A percentile compares a stretch with the other conserved stretches of the same genome.
phyloP scores from a whole-genome alignment of 306 rosid genomes.

The Alnus glutinosa region DNA sequence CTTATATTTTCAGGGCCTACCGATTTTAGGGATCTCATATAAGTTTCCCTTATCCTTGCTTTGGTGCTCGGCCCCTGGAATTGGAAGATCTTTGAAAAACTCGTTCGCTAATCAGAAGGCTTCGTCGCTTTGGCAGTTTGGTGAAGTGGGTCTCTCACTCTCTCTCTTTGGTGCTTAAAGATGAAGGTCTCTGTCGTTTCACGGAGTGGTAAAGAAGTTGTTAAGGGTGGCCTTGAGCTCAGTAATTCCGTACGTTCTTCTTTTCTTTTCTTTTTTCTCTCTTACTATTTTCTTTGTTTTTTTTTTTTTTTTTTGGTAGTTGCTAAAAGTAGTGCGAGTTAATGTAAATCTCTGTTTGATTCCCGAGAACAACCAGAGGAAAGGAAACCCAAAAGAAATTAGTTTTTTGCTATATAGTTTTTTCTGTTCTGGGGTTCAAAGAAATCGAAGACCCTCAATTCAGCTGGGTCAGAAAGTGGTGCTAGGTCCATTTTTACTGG shows the following conservation, averaged over 20 bases:
- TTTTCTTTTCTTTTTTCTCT: background rate
- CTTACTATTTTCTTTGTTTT: background rate
- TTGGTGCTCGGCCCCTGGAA: constrained; percentile 1
- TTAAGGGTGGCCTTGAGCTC: constrained; percentile 82
- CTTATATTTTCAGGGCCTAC: background rate
- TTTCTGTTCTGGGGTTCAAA: constrained; percentile 1
- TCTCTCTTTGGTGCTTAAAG: constrained; percentile 16
- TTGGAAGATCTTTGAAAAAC: constrained; percentile 9
- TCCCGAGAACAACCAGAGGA: background rate
- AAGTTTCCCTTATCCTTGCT: constrained; percentile 6
- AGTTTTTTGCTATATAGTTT: background rate
- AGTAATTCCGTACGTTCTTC: constrained; percentile 62
- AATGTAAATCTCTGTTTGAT: background rate
- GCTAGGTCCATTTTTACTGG: background rate
- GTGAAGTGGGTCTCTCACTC: constrained; percentile 30
- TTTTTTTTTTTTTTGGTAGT: background rate
- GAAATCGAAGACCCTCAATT: background rate
- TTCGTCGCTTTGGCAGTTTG: constrained; percentile 28
- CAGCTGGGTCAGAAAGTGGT: constrained; percentile 1
- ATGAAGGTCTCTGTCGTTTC: constrained; percentile 87
- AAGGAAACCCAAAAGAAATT: background rate
- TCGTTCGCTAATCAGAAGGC: constrained; percentile 13
- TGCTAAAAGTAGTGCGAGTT: background rate
- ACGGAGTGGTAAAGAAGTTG: constrained; percentile 76
- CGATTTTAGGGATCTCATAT: constrained; percentile 21